phyloP scores from a whole-genome alignment of 139 green algal species.

The Chlorella sp. region DNA sequence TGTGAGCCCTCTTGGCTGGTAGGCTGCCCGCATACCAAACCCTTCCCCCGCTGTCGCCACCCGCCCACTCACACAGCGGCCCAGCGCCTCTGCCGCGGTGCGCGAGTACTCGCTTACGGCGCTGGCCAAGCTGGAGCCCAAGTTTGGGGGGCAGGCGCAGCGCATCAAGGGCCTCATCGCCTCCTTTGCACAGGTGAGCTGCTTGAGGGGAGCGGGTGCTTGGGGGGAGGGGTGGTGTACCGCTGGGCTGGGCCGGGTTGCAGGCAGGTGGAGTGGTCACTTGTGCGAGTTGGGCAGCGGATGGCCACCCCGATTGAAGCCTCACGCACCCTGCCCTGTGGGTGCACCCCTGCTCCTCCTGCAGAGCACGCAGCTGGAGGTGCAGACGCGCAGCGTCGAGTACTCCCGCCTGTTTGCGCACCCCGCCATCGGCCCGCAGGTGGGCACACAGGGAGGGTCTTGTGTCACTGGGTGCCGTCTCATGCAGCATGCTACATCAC shows the following conservation, averaged over 20 bases:
- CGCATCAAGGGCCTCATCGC: constrained; percentile 62
- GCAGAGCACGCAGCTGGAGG: constrained; percentile 72
- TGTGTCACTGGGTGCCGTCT: neutral
- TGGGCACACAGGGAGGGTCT: neutral
- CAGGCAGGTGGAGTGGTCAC: too few relatives aligned
- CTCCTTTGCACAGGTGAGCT: constrained; percentile 3
- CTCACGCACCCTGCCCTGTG: too few relatives aligned
- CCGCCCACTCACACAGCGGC: neutral
- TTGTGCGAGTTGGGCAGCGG: too few relatives aligned
- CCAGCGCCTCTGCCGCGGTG: neutral
- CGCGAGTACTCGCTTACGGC: constrained; percentile 82
- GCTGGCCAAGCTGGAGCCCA: constrained; percentile 85
- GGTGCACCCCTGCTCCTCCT: constrained; percentile 24
- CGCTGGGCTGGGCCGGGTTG: too few relatives aligned
- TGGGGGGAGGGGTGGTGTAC: too few relatives aligned
- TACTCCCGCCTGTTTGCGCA: constrained; percentile 77
- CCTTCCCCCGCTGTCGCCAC: neutral
- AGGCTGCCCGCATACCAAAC: neutral
- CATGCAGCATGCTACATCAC: too few relatives aligned
- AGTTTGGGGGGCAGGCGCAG: constrained; percentile 48
- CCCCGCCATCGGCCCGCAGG: constrained; percentile 59
- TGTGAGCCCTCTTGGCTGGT: neutral
- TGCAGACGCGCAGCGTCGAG: constrained; percentile 81
- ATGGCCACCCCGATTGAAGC: too few relatives aligned
- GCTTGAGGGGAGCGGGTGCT: too few relatives aligned